A percentile compares a stretch with the other conserved stretches of the same genome.
Conservation (phyloP, 2,329 filamentous ascomycete species). For the Paracoccidioides brasiliensis region DNA sequence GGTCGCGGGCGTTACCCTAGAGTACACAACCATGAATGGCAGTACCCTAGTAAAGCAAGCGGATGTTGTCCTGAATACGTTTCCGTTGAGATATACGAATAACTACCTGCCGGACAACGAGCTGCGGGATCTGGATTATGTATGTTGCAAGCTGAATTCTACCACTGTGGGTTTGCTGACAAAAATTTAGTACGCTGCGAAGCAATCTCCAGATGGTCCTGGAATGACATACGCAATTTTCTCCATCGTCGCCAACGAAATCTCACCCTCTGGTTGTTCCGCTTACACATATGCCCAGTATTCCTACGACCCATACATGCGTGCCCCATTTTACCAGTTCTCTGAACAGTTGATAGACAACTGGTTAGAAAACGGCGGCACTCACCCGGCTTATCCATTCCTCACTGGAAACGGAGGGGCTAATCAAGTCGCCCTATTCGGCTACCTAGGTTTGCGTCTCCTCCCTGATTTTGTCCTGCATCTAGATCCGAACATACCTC, state of each 20-base stretch:
- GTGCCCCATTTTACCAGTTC: conserved; percentile 57
- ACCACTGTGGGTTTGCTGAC: background rate
- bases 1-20: conserved; percentile 47
- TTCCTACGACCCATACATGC: conserved; percentile 49
- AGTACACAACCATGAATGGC: conserved; percentile 55
- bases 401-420: conserved; percentile 58
- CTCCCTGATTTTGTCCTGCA: conserved; percentile 46
- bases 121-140: conserved; percentile 49
- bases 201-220: conserved; percentile 54
- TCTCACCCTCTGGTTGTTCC: conserved; percentile 54
- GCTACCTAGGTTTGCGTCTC: conserved; percentile 52
- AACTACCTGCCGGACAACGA: conserved; percentile 39
- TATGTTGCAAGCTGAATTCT: conserved; percentile 16
- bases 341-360: conserved; percentile 56
- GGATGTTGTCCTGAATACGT: conserved; percentile 54
- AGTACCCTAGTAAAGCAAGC: conserved; percentile 56
- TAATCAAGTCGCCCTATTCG: conserved; percentile 54
- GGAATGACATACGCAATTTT: conserved; percentile 64
- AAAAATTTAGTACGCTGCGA: conserved; percentile 44
- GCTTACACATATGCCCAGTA: conserved; percentile 55
- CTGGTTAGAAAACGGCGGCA: conserved; percentile 47
- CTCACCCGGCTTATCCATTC: conserved; percentile 58
- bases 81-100: conserved; percentile 48
- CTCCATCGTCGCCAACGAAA: conserved; percentile 51
- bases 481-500: conserved; percentile 51